Evolutionary conservation across 139 green algal genomes (phyloP).

Genomic region (Limnomonas spitsbergensis): DNA sequence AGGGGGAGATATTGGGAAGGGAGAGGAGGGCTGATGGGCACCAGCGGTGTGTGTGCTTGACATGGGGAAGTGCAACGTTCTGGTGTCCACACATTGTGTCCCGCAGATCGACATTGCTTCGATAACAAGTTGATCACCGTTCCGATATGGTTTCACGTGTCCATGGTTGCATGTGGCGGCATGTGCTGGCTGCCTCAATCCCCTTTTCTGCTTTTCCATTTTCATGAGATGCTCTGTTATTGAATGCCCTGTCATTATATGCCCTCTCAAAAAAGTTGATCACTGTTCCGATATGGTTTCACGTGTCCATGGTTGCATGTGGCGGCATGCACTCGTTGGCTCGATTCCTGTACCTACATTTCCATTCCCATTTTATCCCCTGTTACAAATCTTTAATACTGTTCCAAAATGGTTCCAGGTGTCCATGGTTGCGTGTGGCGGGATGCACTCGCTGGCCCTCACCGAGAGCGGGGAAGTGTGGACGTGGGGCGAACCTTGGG

Average conservation of each 20-base stretch:
- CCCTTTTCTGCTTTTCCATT: too few relatives aligned
- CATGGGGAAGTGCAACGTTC: conserved; percentile 52
- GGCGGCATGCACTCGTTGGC: too few relatives aligned
- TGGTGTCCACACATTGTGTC: conserved; percentile 51
- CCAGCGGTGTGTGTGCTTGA: too few relatives aligned
- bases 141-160: not conserved
- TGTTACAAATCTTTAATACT: too few relatives aligned
- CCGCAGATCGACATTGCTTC: conserved; percentile 16
- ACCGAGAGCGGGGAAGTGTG: conserved; percentile 70
- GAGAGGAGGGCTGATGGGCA: not conserved
- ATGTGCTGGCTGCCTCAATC: too few relatives aligned
- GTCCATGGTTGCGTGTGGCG: conserved; percentile 75
- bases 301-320: not conserved
- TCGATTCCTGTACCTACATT: too few relatives aligned
- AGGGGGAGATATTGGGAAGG: not conserved
- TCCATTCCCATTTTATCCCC: too few relatives aligned
- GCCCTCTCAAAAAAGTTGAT: not conserved
- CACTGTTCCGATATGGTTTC: not conserved
- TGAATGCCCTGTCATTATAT: conserved; percentile 3
- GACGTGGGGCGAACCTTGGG: conserved; percentile 80
- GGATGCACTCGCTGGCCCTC: conserved; percentile 89
- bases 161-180: not conserved
- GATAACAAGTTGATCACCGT: not conserved
- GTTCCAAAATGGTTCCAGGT: too few relatives aligned
- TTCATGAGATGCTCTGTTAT: too few relatives aligned